A percentile compares a stretch with the other conserved stretches of the same genome.
Conservation (phyloP, 2,329 filamentous ascomycete species). For the Colletotrichum chrysophilum region DNA sequence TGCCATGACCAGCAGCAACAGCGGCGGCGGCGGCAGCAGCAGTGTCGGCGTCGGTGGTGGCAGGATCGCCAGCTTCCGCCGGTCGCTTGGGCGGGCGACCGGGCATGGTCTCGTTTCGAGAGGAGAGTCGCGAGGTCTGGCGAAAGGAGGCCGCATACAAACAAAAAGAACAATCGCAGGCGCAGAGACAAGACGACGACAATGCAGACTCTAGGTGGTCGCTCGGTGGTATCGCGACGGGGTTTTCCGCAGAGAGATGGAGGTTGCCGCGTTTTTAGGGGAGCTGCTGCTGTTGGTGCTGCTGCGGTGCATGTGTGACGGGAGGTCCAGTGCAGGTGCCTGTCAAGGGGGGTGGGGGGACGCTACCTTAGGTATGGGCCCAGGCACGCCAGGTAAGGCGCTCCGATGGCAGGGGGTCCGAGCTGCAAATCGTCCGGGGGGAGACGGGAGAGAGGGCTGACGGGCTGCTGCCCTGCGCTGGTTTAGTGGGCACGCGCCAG, state of each 20-base stretch:
- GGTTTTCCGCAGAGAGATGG: slow-evolving; percentile 13
- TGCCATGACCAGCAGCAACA: slow-evolving; percentile 28
- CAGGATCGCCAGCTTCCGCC: slow-evolving; percentile 41
- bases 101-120: slow-evolving; percentile 24
- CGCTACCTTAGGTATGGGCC: not conserved
- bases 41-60: slow-evolving; percentile 24
- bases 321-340: not conserved
- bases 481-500: not conserved
- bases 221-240: slow-evolving; percentile 8
- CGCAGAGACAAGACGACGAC: not conserved
- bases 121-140: not conserved
- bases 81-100: slow-evolving; percentile 50
- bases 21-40: not conserved
- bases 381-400: not conserved
- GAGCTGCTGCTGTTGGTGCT: not conserved
- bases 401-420: not conserved
- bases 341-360: not conserved
- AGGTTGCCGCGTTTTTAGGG: slow-evolving; percentile 13
- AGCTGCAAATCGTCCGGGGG: not conserved
- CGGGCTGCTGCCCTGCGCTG: not conserved
- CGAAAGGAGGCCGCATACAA: not conserved
- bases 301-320: not conserved
- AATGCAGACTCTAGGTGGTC: not conserved
- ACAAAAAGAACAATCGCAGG: not conserved
- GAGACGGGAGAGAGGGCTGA: not conserved